Percentiles rank a stretch among this genome's conserved stretches.
Evolutionary conservation across 1,284 basidiomycete species (phyloP).

Genomic region (Rhodotorula sp.): DNA sequence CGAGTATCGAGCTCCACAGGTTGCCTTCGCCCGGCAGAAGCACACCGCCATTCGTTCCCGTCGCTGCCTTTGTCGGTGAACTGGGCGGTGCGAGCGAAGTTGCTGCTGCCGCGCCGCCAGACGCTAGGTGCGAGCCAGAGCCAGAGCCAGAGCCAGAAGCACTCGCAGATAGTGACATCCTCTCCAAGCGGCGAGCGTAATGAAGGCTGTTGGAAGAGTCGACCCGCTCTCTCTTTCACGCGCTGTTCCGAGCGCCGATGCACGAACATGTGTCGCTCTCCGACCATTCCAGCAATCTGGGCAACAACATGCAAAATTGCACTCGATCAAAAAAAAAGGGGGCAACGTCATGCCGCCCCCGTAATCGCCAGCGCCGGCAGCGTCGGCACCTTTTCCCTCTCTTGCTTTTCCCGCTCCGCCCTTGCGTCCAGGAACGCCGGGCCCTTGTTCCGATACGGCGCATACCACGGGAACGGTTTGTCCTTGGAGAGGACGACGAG

Average conservation of each 20-base stretch:
- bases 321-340: neutral
- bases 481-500: constrained; percentile 82
- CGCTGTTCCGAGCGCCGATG: too few species aligned
- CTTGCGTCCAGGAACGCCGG: neutral
- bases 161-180: neutral
- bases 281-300: too few species aligned
- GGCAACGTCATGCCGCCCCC: neutral
- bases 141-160: neutral
- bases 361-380: neutral
- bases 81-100: neutral
- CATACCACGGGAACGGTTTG: constrained; percentile 69
- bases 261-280: too few species aligned
- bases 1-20: constrained; percentile 85
- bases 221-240: too few species aligned
- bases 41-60: neutral
- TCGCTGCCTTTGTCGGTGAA: neutral
- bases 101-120: neutral
- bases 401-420: constrained; percentile 1
- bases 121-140: neutral
- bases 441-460: constrained; percentile 13
- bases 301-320: too few species aligned
- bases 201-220: too few species aligned
- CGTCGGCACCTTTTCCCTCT: neutral
- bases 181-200: too few species aligned
- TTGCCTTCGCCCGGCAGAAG: constrained; percentile 51